Conservation (phyloP, 352 stramenopile genomes). For the Saprolegnia diclina region DNA sequence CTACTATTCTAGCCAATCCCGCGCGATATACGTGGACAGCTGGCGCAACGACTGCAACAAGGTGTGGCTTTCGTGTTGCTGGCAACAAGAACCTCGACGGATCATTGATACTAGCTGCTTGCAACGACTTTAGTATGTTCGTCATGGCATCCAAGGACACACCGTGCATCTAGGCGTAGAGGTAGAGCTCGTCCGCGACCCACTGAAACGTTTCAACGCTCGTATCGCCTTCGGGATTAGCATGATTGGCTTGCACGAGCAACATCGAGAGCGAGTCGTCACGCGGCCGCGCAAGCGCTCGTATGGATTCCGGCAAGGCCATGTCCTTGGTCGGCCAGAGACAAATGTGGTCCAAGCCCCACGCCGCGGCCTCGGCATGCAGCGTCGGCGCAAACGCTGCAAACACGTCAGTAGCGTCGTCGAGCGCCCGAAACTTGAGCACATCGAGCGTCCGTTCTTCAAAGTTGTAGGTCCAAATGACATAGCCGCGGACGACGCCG, state of each 20-base stretch:
- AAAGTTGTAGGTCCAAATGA: slow-evolving; percentile 12
- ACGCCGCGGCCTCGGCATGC: not conserved
- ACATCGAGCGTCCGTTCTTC: slow-evolving; percentile 6
- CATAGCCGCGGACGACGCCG: not conserved
- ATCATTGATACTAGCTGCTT: not conserved
- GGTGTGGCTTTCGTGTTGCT: too few species aligned
- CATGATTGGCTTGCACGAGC: slow-evolving; percentile 1
- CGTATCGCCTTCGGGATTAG: not conserved
- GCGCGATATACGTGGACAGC: too few species aligned
- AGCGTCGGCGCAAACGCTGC: not conserved
- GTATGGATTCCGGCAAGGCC: not conserved
- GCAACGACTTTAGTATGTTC: not conserved
- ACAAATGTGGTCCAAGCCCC: not conserved
- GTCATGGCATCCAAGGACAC: not conserved
- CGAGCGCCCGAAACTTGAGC: not conserved
- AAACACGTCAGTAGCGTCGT: not conserved
- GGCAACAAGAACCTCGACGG: too few species aligned
- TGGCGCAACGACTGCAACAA: too few species aligned
- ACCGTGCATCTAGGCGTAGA: not conserved
- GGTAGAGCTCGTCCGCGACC: not conserved
- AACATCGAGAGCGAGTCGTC: not conserved
- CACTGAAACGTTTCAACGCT: not conserved
- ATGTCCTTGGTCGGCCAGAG: slow-evolving; percentile 3
- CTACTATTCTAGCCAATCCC: too few species aligned
- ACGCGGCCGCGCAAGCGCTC: not conserved